These are phyloP conservation scores for Vitis labrusca DNA, from an alignment of 164 flowering plant genomes.

Conservation along the genomic window DNA sequence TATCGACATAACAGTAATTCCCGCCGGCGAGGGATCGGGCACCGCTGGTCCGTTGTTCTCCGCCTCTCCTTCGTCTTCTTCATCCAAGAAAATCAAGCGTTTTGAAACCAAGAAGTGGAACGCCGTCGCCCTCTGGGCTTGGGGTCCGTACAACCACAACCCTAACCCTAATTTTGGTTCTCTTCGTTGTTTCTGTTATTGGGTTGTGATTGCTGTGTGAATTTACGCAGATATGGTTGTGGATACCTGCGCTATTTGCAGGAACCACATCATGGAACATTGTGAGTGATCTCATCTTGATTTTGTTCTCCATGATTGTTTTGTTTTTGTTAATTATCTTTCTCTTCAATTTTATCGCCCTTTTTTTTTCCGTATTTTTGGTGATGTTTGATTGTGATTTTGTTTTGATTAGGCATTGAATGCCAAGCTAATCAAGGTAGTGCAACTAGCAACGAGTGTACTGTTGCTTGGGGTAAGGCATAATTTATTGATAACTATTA, in stretches of 20 bases:
- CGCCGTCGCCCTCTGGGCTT: conserved; percentile 85
- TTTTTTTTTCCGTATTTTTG: background rate
- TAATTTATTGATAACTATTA: too few relatives aligned
- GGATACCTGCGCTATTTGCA: conserved; percentile 83
- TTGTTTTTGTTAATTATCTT: background rate
- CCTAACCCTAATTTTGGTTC: conserved; percentile 20
- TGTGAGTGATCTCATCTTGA: conserved; percentile 44
- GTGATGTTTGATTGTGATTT: background rate
- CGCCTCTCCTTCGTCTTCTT: conserved; percentile 28
- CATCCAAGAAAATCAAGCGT: conserved; percentile 57
- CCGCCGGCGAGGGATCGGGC: conserved; percentile 34
- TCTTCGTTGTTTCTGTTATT: background rate
- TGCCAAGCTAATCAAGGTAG: conserved; percentile 92
- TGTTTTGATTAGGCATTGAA: conserved; percentile 57
- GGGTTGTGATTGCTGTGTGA: background rate
- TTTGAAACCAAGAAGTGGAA: conserved; percentile 92
- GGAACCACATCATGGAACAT: conserved; percentile 93
- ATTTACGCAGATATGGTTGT: conserved; percentile 65
- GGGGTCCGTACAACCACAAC: conserved; percentile 45
- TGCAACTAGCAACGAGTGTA: conserved; percentile 86
- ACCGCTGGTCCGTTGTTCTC: background rate
- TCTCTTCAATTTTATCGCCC: too few relatives aligned
- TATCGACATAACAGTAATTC: conserved; percentile 39
- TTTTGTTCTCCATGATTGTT: background rate
- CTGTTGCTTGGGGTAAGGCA: conserved; percentile 47